phyloP scores from a whole-genome alignment of 2,329 filamentous ascomycete genomes.

The Aureobasidium zeae region DNA sequence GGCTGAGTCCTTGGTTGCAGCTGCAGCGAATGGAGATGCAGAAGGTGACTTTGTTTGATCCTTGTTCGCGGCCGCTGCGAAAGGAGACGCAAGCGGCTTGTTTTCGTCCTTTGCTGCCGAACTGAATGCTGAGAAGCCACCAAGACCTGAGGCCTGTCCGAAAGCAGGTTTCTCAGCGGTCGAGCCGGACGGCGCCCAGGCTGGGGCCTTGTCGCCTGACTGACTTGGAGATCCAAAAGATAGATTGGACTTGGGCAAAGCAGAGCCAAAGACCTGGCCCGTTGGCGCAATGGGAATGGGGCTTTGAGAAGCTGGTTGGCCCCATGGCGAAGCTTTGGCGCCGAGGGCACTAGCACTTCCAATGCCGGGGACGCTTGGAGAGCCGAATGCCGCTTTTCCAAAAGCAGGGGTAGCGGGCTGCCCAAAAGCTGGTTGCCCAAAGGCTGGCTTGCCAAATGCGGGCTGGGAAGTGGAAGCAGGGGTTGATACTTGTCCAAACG shows the following conservation, averaged over 20 bases:
- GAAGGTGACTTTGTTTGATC: conserved; percentile 17
- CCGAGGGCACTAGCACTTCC: conserved; percentile 24
- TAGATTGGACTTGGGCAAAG: conserved; percentile 15
- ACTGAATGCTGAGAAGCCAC: conserved; percentile 27
- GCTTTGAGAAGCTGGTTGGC: conserved; percentile 17
- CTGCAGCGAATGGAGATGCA: conserved; percentile 23
- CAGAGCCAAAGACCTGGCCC: conserved; percentile 21
- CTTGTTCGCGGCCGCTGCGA: conserved; percentile 11
- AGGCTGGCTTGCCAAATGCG: conserved; percentile 15
- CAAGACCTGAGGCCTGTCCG: conserved; percentile 23
- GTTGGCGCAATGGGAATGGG: conserved; percentile 10
- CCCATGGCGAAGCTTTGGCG: conserved; percentile 24
- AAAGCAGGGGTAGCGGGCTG: not conserved
- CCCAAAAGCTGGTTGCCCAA: conserved; percentile 14
- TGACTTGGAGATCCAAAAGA: conserved; percentile 20
- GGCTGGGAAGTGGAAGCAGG: too few species aligned
- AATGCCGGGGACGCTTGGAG: conserved; percentile 18
- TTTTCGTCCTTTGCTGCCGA: conserved; percentile 22
- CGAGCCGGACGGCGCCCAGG: conserved; percentile 16
- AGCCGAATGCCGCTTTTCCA: conserved; percentile 8
- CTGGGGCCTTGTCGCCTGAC: conserved; percentile 19
- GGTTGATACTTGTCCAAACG: conserved; percentile 11
- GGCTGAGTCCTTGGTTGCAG: conserved; percentile 18
- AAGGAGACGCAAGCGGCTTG: conserved; percentile 23
- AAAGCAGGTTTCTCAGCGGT: conserved; percentile 18